Conservation (phyloP, 1,284 basidiomycete species). For the Heterobasidion parviporum region DNA sequence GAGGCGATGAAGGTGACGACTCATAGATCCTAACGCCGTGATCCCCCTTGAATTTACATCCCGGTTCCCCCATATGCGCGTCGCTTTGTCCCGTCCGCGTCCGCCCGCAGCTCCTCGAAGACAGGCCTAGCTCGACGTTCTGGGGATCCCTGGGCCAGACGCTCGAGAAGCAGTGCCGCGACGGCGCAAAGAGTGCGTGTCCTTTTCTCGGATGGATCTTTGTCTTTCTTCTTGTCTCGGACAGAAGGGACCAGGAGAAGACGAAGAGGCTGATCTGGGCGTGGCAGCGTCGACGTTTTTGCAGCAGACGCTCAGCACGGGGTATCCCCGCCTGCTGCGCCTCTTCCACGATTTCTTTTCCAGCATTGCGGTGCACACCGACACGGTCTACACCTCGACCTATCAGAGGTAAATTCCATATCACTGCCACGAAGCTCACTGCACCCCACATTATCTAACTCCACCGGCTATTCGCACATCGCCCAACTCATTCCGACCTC, state of each 20-base stretch:
- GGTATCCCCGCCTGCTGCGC: conserved; percentile 81
- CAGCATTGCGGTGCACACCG: conserved; percentile 90
- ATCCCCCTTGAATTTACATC: too few species aligned
- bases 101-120: conserved; percentile 57
- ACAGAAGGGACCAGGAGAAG: too few species aligned
- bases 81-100: background rate
- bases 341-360: conserved; percentile 95
- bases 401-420: conserved; percentile 66
- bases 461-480: background rate
- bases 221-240: background rate
- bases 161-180: conserved; percentile 73
- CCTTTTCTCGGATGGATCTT: background rate
- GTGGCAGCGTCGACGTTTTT: conserved; percentile 69
- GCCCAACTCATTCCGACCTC: background rate
- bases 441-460: too few species aligned
- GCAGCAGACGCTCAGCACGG: conserved; percentile 77
- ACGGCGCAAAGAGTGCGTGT: conserved; percentile 61
- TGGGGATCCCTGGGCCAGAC: conserved; percentile 81
- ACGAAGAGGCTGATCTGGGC: background rate
- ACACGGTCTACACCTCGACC: conserved; percentile 78
- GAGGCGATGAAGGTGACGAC: conserved; percentile 77
- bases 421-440: too few species aligned
- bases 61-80: background rate
- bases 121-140: conserved; percentile 84
- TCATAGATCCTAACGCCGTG: too few species aligned